Evolutionary conservation across 164 flowering plant genomes (phyloP).

Genomic region (Nelumbo lutea): DNA sequence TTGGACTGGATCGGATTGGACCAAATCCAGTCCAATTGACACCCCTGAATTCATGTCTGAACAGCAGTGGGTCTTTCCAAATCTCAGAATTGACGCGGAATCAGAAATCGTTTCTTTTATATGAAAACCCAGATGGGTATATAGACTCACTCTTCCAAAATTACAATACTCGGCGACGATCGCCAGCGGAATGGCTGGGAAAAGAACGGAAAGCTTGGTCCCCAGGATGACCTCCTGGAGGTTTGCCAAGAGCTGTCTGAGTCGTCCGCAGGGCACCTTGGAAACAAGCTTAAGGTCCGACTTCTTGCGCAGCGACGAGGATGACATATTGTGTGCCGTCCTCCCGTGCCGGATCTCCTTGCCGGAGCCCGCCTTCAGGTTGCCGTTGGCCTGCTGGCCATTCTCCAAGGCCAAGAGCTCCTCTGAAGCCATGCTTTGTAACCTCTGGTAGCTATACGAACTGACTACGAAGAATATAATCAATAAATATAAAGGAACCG

Average conservation of each 20-base stretch:
- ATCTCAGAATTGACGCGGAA: no score
- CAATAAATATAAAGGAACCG: no score
- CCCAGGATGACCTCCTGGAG: conserved; percentile 51
- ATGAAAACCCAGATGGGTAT: no score
- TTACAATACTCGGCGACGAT: conserved; percentile 28
- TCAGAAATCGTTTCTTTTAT: no score
- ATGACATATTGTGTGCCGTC: conserved; percentile 33
- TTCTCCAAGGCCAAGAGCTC: conserved; percentile 14
- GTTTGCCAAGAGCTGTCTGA: conserved; percentile 33
- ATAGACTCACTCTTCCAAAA: conserved; percentile 39
- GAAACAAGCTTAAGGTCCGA: conserved; percentile 33
- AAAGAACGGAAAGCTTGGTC: conserved; percentile 53
- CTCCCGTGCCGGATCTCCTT: conserved; percentile 13
- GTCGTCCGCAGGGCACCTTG: conserved; percentile 20
- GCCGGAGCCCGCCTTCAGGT: conserved; percentile 14
- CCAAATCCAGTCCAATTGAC: no score
- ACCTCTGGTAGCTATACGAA: no score
- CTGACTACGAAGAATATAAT: no score
- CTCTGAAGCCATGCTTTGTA: not conserved
- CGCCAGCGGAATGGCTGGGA: conserved; percentile 52
- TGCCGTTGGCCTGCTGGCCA: not conserved
- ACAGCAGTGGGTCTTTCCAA: no score
- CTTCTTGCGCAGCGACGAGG: conserved; percentile 35
- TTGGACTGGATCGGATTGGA: no score
- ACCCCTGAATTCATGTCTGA: no score